phyloP scores from a whole-genome alignment of 345 rosid species.

The Gossypium turneri region DNA sequence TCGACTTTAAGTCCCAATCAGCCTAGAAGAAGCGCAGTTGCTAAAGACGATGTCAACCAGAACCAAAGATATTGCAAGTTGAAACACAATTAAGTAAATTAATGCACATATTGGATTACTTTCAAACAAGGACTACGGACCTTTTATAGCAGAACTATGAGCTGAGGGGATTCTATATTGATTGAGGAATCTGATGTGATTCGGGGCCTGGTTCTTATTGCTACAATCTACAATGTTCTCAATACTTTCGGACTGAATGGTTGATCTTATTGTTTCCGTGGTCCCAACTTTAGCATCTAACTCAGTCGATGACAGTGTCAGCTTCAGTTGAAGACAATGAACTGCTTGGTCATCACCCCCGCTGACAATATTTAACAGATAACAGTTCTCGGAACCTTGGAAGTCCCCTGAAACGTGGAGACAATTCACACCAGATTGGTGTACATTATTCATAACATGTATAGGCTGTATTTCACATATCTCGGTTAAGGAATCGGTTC shows the following conservation, averaged over 20 bases:
- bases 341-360: constrained; percentile 99
- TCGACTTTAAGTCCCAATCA: not conserved
- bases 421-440: constrained; percentile 90
- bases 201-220: constrained; percentile 29
- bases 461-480: constrained; percentile 57
- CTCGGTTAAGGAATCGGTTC: constrained; percentile 33
- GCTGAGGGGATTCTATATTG: constrained; percentile 54
- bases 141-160: constrained; percentile 88
- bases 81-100: not conserved
- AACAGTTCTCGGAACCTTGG: constrained; percentile 28
- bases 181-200: constrained; percentile 36
- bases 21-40: not conserved
- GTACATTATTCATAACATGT: constrained; percentile 47
- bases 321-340: constrained; percentile 46
- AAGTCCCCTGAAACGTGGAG: constrained; percentile 57
- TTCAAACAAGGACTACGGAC: constrained; percentile 27
- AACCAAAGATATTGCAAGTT: not conserved
- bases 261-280: constrained; percentile 7
- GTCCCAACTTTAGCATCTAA: constrained; percentile 18
- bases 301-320: constrained; percentile 21
- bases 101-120: not conserved
- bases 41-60: not conserved
- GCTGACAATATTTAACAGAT: constrained; percentile 50
- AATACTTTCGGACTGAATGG: constrained; percentile 21
- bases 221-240: constrained; percentile 10